A percentile compares a stretch with the other conserved stretches of the same genome.
Evolutionary conservation across 805 yeast species (phyloP).

Genomic region (Schwanniomyces occidentalis): DNA sequence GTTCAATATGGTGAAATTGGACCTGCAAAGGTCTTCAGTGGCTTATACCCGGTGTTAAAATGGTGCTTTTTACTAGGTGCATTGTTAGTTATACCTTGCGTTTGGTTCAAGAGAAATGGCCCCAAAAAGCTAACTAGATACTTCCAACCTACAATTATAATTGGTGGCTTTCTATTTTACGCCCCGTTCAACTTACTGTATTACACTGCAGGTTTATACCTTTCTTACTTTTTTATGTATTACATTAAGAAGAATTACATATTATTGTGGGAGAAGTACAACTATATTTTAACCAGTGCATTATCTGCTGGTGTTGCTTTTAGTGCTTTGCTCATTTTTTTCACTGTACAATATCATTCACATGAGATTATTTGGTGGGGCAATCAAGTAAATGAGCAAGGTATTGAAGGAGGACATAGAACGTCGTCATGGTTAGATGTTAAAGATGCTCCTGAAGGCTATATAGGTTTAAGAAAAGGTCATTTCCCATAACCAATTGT

Average conservation of each 20-base stretch:
- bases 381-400: conserved; percentile 33
- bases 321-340: conserved; percentile 59
- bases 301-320: conserved; percentile 65
- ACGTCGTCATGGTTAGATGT: conserved; percentile 31
- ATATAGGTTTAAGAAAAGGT: conserved; percentile 30
- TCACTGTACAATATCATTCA: conserved; percentile 48
- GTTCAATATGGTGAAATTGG: conserved; percentile 58
- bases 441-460: conserved; percentile 31
- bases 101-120: conserved; percentile 35
- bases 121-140: conserved; percentile 31
- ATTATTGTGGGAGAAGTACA: conserved; percentile 73
- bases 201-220: conserved; percentile 60
- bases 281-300: conserved; percentile 60
- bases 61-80: conserved; percentile 62
- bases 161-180: conserved; percentile 49
- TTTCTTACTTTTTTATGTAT: conserved; percentile 59
- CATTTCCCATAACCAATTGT: conserved; percentile 30
- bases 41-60: conserved; percentile 52
- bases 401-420: conserved; percentile 35
- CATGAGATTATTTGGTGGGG: conserved; percentile 66
- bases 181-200: conserved; percentile 55
- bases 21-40: conserved; percentile 59
- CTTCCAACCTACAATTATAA: conserved; percentile 56
- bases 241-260: conserved; percentile 48
- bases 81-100: conserved; percentile 36